phyloP scores from a whole-genome alignment of 2,329 filamentous ascomycete species.

The Paramyrothecium sp. region DNA sequence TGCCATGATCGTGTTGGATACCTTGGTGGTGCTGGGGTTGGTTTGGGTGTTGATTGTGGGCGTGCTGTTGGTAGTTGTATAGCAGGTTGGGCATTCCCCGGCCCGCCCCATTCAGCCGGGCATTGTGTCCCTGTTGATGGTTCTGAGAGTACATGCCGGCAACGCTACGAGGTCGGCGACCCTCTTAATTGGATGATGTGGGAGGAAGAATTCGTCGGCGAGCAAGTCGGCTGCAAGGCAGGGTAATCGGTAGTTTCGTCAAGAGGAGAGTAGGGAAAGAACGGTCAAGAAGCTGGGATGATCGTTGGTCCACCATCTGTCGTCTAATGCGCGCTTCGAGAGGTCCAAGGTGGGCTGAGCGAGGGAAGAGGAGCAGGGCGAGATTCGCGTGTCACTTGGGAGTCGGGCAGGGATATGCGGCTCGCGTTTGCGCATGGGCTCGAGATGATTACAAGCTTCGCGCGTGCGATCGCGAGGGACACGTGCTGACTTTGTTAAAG shows the following conservation, averaged over 20 bases:
- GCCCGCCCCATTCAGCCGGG: constrained; percentile 63
- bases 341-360: constrained; percentile 5
- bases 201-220: constrained; percentile 22
- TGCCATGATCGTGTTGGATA: constrained; percentile 57
- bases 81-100: constrained; percentile 63
- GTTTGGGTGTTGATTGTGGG: constrained; percentile 60
- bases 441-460: constrained; percentile 16
- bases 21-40: constrained; percentile 63
- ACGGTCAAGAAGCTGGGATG: constrained; percentile 14
- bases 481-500: constrained; percentile 9
- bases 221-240: constrained; percentile 22
- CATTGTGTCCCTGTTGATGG: constrained; percentile 71
- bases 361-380: constrained; percentile 13
- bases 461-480: constrained; percentile 14
- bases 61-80: constrained; percentile 67
- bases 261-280: constrained; percentile 6
- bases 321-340: constrained; percentile 5
- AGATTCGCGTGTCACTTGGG: constrained; percentile 24
- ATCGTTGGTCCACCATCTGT: constrained; percentile 20
- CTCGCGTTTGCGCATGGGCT: constrained; percentile 39
- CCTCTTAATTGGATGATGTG: constrained; percentile 12
- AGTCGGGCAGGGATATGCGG: constrained; percentile 22
- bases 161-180: constrained; percentile 14
- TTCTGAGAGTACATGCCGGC: constrained; percentile 71
- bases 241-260: constrained; percentile 14